phyloP scores from a whole-genome alignment of 768 basidiomycete genomes.

The Russula sp. region DNA sequence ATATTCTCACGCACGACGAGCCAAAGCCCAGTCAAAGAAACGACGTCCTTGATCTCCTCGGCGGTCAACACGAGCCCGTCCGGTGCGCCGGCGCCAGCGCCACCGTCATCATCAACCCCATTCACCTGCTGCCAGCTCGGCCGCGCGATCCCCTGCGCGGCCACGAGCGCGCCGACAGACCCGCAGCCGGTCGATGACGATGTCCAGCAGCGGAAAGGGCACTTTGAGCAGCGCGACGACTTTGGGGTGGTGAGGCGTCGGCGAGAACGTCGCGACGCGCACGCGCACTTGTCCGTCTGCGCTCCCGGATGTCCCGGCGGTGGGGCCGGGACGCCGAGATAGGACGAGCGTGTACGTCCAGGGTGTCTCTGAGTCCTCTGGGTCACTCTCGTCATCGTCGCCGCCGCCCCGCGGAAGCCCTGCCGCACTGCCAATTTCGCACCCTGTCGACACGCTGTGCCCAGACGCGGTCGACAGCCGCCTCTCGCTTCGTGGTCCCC shows the following conservation, averaged over 20 bases:
- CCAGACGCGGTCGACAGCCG: slow-evolving; percentile 15
- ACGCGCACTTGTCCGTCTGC: slow-evolving; percentile 30
- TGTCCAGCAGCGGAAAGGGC: slow-evolving; percentile 80
- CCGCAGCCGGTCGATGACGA: slow-evolving; percentile 60
- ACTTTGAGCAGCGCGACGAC: slow-evolving; percentile 88
- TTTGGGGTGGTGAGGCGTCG: slow-evolving; percentile 94
- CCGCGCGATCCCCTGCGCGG: slow-evolving; percentile 29
- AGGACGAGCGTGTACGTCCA: slow-evolving; percentile 86
- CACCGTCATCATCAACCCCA: not conserved
- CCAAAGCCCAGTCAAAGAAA: too few relatives aligned
- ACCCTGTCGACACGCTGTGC: slow-evolving; percentile 15
- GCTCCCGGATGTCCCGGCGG: slow-evolving; percentile 4
- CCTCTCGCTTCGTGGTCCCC: not conserved
- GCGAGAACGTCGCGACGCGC: slow-evolving; percentile 79
- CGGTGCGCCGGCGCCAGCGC: too few relatives aligned
- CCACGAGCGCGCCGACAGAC: too few relatives aligned
- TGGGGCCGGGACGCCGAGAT: slow-evolving; percentile 33
- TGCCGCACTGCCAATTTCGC: slow-evolving; percentile 6
- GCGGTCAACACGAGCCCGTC: slow-evolving; percentile 48
- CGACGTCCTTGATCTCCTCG: too few relatives aligned
- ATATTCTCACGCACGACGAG: too few relatives aligned
- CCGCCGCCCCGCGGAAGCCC: too few relatives aligned
- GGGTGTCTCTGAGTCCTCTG: too few relatives aligned
- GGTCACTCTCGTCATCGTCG: too few relatives aligned
- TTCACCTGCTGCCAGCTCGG: slow-evolving; percentile 12